phyloP scores from a whole-genome alignment of 176 grass and related monocot genomes.

The Alopecurus myosuroides region DNA sequence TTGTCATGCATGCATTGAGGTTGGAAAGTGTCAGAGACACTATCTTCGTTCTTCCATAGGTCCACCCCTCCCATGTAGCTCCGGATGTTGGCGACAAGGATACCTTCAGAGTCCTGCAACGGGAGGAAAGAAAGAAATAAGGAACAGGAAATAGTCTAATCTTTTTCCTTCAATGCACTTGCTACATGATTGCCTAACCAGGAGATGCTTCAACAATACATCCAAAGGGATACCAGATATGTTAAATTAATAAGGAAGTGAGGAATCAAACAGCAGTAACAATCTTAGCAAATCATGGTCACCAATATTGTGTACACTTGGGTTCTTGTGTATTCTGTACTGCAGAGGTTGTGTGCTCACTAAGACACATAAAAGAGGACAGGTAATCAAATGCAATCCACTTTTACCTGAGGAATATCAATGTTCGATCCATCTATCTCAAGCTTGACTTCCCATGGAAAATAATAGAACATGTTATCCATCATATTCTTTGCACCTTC shows the following conservation, averaged over 20 bases:
- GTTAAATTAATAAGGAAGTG: neutral
- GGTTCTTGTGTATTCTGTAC: neutral
- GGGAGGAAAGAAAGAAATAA: neutral
- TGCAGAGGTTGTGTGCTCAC: neutral
- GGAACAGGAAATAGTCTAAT: neutral
- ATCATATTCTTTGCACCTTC: slow-evolving; percentile 99
- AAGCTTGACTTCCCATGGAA: slow-evolving; percentile 66
- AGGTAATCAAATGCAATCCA: neutral
- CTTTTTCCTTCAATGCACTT: neutral
- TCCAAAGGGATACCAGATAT: neutral
- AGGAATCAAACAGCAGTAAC: neutral
- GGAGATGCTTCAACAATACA: slow-evolving; percentile 1
- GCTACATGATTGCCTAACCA: neutral
- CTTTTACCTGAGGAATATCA: slow-evolving; percentile 65
- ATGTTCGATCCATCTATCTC: slow-evolving; percentile 68
- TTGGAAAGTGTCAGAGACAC: slow-evolving; percentile 46
- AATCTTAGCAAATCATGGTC: neutral
- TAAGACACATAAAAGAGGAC: neutral
- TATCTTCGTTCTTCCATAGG: slow-evolving; percentile 85
- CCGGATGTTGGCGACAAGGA: slow-evolving; percentile 82
- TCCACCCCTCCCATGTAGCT: slow-evolving; percentile 99
- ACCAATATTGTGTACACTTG: neutral
- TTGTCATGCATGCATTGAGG: slow-evolving; percentile 87
- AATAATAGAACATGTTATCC: slow-evolving; percentile 79
- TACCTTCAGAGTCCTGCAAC: slow-evolving; percentile 71